These are phyloP conservation scores for Trichosanthes cucumerina DNA, from an alignment of 306 rosid species.

Conservation along the genomic window DNA sequence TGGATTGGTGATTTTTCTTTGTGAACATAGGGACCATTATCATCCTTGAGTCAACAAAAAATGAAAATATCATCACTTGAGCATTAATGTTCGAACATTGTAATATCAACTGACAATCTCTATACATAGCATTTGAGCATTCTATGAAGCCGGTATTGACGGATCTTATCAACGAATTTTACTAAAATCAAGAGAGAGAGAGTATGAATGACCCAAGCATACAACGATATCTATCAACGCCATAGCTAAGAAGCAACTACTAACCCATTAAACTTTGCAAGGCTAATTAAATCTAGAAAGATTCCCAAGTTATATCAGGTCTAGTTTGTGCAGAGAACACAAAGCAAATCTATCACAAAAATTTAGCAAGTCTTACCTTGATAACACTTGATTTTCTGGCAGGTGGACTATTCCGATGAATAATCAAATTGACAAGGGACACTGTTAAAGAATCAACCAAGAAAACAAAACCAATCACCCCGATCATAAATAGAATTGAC, in stretches of 20 bases:
- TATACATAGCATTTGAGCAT: not conserved
- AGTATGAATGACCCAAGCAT: not conserved
- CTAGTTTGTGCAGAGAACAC: not conserved
- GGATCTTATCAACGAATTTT: not conserved
- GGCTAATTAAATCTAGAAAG: not conserved
- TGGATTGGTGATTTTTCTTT: constrained; percentile 34
- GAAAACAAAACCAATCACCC: constrained; percentile 52
- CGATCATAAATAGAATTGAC: constrained; percentile 42
- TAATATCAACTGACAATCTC: not conserved
- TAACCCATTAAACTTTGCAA: not conserved
- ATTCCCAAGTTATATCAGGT: not conserved
- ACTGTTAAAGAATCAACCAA: constrained; percentile 66
- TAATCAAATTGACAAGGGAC: constrained; percentile 41
- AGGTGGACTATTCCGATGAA: constrained; percentile 25
- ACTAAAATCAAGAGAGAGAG: not conserved
- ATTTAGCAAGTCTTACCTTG: constrained; percentile 23
- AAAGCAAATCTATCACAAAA: not conserved
- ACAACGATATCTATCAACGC: not conserved
- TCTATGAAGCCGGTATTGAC: not conserved
- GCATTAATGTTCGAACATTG: not conserved
- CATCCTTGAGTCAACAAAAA: constrained; percentile 24
- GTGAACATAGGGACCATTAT: constrained; percentile 18
- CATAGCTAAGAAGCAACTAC: not conserved
- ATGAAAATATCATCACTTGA: not conserved
- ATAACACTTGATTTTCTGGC: constrained; percentile 25